Evolutionary conservation across 768 basidiomycete genomes (phyloP), one percentile per base, ranked within the genome.

Genomic region (Hygrocybe coccinea): DNA sequence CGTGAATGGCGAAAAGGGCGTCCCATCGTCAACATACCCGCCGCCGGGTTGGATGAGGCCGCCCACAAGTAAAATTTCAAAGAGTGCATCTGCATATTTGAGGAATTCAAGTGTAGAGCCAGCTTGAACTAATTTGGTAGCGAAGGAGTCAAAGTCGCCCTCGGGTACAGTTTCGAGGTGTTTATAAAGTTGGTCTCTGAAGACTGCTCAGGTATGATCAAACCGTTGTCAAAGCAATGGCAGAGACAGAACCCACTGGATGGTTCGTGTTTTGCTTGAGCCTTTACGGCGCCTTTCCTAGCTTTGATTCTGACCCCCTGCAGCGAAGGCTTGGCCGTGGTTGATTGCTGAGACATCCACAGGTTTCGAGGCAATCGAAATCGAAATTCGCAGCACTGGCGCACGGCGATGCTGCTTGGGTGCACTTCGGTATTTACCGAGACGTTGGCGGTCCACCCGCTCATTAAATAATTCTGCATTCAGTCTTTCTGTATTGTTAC

Each of bases 41-140:
- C 95, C 95, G 50, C 95, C 95, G 17, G 95, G 97, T 73, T 97
- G 95, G 64, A 99, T 84, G 60, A 99, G 87, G 39, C 93, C 92
- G 48, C 95, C 95, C 66, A 94, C 88, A 65, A 99, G 83, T 68
- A 97, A 81, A 76, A 97, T 83, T 75, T 99, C 95, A 73, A 97
- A 98, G 64, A 98, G 86, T 54, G 87, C 81, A 64, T 97, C 94
- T 73, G 92, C 90, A 86, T 98, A 97, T 77, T 97, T 97, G 72
- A 95, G 85, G 67, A 85, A 87, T 74, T 99, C 97, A 71, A 99
- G 88, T 48, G 90, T 86, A 22, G 87, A 84, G 41, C 95, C 95
- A 55, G 95, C 94, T 71, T 89, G 87, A 63, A 93, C 81, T 65
- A 99, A 84, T 74, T 92, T 92, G 65, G 84, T 79, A 44, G 86